These are phyloP conservation scores for Ustilago sp. DNA, from an alignment of 1,284 basidiomycete species.

Conservation along the genomic window DNA sequence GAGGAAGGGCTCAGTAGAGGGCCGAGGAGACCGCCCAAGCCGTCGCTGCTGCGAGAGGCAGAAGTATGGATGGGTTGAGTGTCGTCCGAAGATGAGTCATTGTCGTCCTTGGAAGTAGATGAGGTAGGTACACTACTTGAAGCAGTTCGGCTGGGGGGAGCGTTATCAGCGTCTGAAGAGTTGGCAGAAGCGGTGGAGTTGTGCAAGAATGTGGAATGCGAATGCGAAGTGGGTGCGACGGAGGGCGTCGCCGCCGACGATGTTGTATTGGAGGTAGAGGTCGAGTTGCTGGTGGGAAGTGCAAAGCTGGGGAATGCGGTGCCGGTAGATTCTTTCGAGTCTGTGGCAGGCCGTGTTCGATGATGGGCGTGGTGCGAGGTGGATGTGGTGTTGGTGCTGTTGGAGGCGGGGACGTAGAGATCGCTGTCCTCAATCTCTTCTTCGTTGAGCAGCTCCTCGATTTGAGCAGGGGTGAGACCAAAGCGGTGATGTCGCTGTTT, in stretches of 20 bases:
- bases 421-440: slow-evolving; percentile 15
- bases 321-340: slow-evolving; percentile 13
- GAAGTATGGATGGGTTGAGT: not conserved
- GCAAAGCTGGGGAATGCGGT: slow-evolving; percentile 8
- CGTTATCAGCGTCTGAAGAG: not conserved
- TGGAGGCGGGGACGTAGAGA: slow-evolving; percentile 13
- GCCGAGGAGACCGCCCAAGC: slow-evolving; percentile 11
- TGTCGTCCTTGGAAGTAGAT: not conserved
- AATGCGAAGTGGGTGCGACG: not conserved
- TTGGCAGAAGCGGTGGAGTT: slow-evolving; percentile 5
- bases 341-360: slow-evolving; percentile 13
- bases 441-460: slow-evolving; percentile 22
- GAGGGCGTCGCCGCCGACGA: not conserved
- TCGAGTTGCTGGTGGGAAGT: slow-evolving; percentile 14
- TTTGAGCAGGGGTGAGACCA: slow-evolving; percentile 27
- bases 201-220: not conserved
- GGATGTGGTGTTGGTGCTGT: slow-evolving; percentile 15
- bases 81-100: not conserved
- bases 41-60: not conserved
- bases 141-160: not conserved
- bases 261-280: slow-evolving; percentile 10
- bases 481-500: slow-evolving; percentile 17
- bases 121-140: not conserved
- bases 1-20: not conserved
- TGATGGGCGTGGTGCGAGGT: slow-evolving; percentile 7